Base-by-base conservation (phyloP, 202 grass and related monocot species). In the Cymbopogon flexuosus region DNA sequence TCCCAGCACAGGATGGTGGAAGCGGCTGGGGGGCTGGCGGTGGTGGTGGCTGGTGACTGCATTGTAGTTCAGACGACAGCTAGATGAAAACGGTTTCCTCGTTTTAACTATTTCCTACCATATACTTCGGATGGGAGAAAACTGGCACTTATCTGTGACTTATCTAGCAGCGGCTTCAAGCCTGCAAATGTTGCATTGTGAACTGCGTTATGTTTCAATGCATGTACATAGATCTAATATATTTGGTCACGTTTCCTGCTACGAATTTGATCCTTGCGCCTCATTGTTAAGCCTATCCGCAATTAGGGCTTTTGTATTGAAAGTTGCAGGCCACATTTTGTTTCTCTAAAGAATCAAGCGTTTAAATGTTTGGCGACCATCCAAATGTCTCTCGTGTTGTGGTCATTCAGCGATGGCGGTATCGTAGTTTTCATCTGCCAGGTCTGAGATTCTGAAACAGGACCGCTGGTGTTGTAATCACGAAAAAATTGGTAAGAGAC, bases 31-130 rank as follows among this genome's bases (percentile, higher is more conserved):
- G 77, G 3, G 75, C 65, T 5, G 84, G 36, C 0, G 37, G 75
- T 10, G 79, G 83, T 13, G 51, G 90, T 24, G 84, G 82, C 47
- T 92, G 87, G 92, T 87, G 60, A 91, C 68, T 2, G 56, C 31
- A 1, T 39, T 12, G 14, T 71, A 47, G 39, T 70, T 62, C 16
- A 16, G 35, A 6, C 0, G 6, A 72, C 61, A 33, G 39, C 40
- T 39, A n/a, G 41, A 35, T 43, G 49, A 49, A 73, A 83, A n/a
- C 52, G 1, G 24, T 29, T 61, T 18, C 5, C 12, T 19, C 3
- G 19, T 51, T 77, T 46, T 62, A 11, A 31, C 67, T 15, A 54
- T 21, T 67, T 29, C 62, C 36, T 46, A 24, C 31, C 79, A 4
- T 36, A 22, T 79, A 33, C n/a, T 54, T 19, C 56, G 0, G 19